Conservation (phyloP, 768 basidiomycete species). For the Rhodotorula diobovata region DNA sequence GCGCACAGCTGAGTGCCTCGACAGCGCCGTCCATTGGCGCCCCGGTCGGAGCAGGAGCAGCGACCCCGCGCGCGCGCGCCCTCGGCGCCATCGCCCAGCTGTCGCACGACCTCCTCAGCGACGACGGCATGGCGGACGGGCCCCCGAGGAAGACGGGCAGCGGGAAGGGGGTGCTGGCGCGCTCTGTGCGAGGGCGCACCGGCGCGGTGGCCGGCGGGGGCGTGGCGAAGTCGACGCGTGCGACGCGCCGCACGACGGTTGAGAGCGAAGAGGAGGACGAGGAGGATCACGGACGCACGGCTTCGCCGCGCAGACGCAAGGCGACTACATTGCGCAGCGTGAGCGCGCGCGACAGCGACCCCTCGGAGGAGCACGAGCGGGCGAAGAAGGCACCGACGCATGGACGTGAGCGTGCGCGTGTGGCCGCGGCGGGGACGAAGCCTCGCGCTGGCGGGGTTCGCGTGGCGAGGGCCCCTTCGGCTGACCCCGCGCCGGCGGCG, state of each 20-base stretch:
- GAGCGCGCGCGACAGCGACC: neutral
- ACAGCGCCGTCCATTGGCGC: neutral
- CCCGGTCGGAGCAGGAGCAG: neutral
- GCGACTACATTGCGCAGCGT: neutral
- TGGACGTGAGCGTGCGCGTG: too few relatives aligned
- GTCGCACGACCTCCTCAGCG: conserved; percentile 16
- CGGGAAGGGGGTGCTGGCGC: neutral
- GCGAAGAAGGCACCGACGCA: neutral
- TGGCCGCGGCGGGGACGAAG: too few relatives aligned
- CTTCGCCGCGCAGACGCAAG: neutral
- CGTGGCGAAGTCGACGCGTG: neutral
- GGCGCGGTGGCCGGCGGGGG: neutral
- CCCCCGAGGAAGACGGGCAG: neutral
- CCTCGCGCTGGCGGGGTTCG: too few relatives aligned
- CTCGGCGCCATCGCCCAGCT: conserved; percentile 30
- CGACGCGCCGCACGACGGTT: neutral
- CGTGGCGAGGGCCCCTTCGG: too few relatives aligned
- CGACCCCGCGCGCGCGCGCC: conserved; percentile 21
- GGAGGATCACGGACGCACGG: neutral
- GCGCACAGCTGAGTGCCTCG: neutral
- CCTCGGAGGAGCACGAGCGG: neutral
- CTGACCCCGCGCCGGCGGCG: too few relatives aligned
- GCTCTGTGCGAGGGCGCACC: neutral
- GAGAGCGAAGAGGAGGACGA: neutral
- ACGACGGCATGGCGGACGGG: neutral